Conservation (phyloP, 2,329 filamentous ascomycete species). For the Lecanicillium sp. region DNA sequence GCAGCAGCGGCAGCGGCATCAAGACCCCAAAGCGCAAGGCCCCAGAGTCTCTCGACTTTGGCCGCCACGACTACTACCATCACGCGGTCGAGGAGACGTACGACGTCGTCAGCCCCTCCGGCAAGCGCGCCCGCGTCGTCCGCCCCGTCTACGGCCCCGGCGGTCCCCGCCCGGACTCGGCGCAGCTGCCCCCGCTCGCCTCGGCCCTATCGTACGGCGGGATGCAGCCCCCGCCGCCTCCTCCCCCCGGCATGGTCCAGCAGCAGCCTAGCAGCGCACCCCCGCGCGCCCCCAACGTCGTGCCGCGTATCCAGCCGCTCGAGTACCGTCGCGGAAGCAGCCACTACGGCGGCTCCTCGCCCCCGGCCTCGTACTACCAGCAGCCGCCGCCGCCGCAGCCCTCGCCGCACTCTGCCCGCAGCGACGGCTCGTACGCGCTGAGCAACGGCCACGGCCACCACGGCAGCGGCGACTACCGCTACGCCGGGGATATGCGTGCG, state of each 20-base stretch:
- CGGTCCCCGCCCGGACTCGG: conserved; percentile 4
- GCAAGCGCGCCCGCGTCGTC: conserved; percentile 21
- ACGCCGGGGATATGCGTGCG: not conserved
- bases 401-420: conserved; percentile 9
- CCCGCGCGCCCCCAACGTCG: conserved; percentile 18
- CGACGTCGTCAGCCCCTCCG: conserved; percentile 17
- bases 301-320: conserved; percentile 20
- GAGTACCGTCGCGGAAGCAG: conserved; percentile 16
- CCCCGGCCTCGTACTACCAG: conserved; percentile 4
- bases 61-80: not conserved
- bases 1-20: conserved; percentile 6
- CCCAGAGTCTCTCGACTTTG: conserved; percentile 13
- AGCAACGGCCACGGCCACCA: not conserved
- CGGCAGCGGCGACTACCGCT: not conserved
- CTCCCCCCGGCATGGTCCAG: not conserved
- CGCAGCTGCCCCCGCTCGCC: conserved; percentile 8
- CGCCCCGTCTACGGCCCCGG: conserved; percentile 2
- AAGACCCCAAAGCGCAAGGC: conserved; percentile 23
- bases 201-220: conserved; percentile 4
- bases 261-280: conserved; percentile 7
- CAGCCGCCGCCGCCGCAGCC: not conserved
- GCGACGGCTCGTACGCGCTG: conserved; percentile 3
- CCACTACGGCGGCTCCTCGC: not conserved
- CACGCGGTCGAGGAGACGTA: conserved; percentile 13
- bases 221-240: conserved; percentile 6